phyloP scores from a whole-genome alignment of 306 rosid species.

The Urtica urens region DNA sequence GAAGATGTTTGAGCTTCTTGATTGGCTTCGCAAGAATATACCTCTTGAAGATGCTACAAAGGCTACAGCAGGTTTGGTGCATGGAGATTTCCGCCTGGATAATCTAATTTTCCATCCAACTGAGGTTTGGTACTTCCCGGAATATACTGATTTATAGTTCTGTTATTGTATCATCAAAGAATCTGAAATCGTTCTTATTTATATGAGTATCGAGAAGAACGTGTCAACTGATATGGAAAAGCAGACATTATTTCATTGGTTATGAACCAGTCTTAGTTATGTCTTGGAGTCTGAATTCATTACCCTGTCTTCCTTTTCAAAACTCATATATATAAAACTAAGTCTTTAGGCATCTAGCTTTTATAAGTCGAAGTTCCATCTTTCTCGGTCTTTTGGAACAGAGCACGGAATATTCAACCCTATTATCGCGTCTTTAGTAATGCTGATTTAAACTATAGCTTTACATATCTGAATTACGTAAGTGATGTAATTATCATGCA shows the following conservation, averaged over 20 bases:
- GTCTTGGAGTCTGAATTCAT: too few species aligned
- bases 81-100: constrained; percentile 95
- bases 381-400: too few species aligned
- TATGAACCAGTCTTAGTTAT: too few species aligned
- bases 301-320: too few species aligned
- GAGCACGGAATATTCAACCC: not conserved
- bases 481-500: constrained; percentile 34
- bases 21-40: constrained; percentile 61
- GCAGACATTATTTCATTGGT: too few species aligned
- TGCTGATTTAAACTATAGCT: too few species aligned
- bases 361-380: not conserved
- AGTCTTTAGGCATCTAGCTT: not conserved
- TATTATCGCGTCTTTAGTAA: too few species aligned
- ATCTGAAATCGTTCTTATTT: too few species aligned
- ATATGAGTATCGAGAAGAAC: too few species aligned
- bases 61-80: constrained; percentile 66
- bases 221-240: too few species aligned
- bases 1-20: constrained; percentile 69
- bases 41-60: constrained; percentile 84
- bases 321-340: not conserved
- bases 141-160: too few species aligned
- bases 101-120: constrained; percentile 82
- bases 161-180: too few species aligned
- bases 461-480: constrained; percentile 15
- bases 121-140: constrained; percentile 50